A percentile compares a stretch with the other conserved stretches of the same genome.
phyloP scores from a whole-genome alignment of 495 filamentous ascomycete genomes.

The Chaetomidium leptoderma region DNA sequence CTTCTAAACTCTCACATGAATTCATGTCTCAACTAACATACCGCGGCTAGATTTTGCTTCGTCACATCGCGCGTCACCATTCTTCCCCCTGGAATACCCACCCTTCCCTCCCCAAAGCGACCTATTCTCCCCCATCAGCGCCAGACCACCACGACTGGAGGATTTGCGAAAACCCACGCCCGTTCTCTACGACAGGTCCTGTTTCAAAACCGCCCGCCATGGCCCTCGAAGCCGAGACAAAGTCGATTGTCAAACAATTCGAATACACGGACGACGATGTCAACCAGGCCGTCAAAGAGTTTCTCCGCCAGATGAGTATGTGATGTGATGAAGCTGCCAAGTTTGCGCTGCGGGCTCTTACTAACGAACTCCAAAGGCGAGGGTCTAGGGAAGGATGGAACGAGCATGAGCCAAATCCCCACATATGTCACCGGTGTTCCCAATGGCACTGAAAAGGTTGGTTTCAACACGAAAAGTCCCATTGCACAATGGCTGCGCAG shows the following conservation, averaged over 20 bases:
- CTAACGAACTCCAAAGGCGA: slow-evolving; percentile 49
- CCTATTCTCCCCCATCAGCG: slow-evolving; percentile 4
- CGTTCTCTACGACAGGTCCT: slow-evolving; percentile 46
- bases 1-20: not conserved
- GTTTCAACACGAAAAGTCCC: not conserved
- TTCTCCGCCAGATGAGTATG: slow-evolving; percentile 77
- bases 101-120: not conserved
- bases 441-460: slow-evolving; percentile 92
- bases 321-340: slow-evolving; percentile 9
- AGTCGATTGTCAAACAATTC: slow-evolving; percentile 77
- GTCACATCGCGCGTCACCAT: not conserved
- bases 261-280: slow-evolving; percentile 78
- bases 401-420: slow-evolving; percentile 88
- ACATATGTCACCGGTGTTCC: slow-evolving; percentile 94
- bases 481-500: not conserved
- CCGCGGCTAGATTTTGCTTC: not conserved
- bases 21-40: not conserved
- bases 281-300: slow-evolving; percentile 74
- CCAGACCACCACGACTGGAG: slow-evolving; percentile 7
- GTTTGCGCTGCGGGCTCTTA: not conserved
- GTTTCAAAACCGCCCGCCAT: slow-evolving; percentile 47
- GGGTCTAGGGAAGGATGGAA: slow-evolving; percentile 72
- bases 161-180: slow-evolving; percentile 45
- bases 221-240: slow-evolving; percentile 66
- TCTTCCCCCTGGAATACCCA: not conserved